These are phyloP conservation scores for Phanerochaete sordida DNA, from an alignment of 768 basidiomycete genomes.

Conservation along the genomic window DNA sequence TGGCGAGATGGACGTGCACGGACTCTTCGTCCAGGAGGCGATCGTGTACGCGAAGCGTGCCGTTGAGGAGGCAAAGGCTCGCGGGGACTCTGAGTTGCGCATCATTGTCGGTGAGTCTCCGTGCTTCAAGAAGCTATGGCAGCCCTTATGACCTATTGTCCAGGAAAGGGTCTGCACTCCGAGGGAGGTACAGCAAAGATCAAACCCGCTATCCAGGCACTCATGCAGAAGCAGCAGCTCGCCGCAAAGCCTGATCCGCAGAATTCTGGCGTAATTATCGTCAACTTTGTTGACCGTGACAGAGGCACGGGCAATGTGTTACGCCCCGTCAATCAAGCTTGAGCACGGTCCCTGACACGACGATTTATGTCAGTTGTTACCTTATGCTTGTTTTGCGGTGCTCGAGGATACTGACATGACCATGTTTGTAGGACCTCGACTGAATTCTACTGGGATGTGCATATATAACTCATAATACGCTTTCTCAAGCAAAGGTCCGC, in stretches of 20 bases:
- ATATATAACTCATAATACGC: too few species aligned
- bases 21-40: constrained; percentile 92
- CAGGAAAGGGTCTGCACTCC: constrained; percentile 89
- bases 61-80: constrained; percentile 59
- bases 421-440: too few species aligned
- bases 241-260: constrained; percentile 70
- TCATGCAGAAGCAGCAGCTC: constrained; percentile 81
- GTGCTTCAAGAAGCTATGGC: background rate
- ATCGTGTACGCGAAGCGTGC: constrained; percentile 69
- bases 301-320: constrained; percentile 37
- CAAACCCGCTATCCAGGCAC: constrained; percentile 85
- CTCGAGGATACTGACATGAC: too few species aligned
- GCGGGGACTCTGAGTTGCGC: constrained; percentile 61
- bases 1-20: constrained; percentile 87
- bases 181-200: constrained; percentile 74
- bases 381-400: too few species aligned
- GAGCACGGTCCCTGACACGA: constrained; percentile 47
- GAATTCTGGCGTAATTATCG: constrained; percentile 84
- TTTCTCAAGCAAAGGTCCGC: too few species aligned
- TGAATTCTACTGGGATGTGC: too few species aligned
- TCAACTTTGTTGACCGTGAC: constrained; percentile 52
- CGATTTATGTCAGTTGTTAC: constrained; percentile 57
- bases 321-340: constrained; percentile 56
- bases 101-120: constrained; percentile 79
- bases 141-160: background rate